phyloP scores from a whole-genome alignment of 371 early-diverging fungal species.

The Actinomortierella wolfii region DNA sequence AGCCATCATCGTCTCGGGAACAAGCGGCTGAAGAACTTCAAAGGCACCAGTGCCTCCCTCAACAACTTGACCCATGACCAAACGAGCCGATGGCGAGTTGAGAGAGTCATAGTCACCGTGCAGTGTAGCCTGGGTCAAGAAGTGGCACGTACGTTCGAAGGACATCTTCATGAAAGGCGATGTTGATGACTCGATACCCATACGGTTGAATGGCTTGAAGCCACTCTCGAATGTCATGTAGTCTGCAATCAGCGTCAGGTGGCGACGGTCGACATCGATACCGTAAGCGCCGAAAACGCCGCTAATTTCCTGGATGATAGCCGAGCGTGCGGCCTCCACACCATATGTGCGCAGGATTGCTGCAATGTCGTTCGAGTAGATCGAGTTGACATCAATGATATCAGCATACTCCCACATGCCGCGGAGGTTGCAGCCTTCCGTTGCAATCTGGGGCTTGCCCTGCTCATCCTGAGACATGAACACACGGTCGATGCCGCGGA shows the following conservation, averaged over 20 bases:
- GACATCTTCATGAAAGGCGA: constrained; percentile 97
- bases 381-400: constrained; percentile 82
- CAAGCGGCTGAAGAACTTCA: constrained; percentile 75
- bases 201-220: constrained; percentile 96
- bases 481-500: constrained; percentile 77
- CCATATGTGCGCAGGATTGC: constrained; percentile 95
- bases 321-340: constrained; percentile 97
- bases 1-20: constrained; percentile 31
- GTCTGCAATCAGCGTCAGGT: constrained; percentile 98
- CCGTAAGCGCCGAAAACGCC: constrained; percentile 98
- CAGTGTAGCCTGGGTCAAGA: constrained; percentile 91
- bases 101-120: constrained; percentile 90
- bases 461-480: constrained; percentile 39
- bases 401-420: constrained; percentile 88
- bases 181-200: constrained; percentile 89
- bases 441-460: constrained; percentile 60
- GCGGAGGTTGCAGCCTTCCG: constrained; percentile 91
- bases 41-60: constrained; percentile 96
- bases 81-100: constrained; percentile 87
- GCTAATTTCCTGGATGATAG: constrained; percentile 96
- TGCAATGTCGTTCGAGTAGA: constrained; percentile 97
- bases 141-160: constrained; percentile 94
- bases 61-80: constrained; percentile 95
- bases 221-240: constrained; percentile 99
- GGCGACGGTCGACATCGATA: constrained; percentile 95